phyloP scores from a whole-genome alignment of 164 flowering plant species.

The Stephania yunnanensis region DNA sequence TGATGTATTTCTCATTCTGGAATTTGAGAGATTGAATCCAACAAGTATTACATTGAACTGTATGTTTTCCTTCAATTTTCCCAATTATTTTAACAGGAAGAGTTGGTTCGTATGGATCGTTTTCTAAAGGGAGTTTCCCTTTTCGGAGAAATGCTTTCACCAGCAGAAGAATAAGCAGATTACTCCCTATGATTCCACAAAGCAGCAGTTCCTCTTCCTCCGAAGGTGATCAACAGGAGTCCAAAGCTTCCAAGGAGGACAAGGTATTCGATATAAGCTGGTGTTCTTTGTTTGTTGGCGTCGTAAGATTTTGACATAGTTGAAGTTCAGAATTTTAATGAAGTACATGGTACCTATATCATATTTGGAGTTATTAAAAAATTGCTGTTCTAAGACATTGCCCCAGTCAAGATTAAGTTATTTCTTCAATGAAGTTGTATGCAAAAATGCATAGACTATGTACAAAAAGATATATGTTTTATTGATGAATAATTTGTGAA shows the following conservation, averaged over 20 bases:
- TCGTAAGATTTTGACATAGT: background rate
- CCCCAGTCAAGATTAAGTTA: too few species aligned
- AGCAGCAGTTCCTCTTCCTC: constrained; percentile 44
- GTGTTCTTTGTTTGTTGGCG: background rate
- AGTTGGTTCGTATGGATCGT: constrained; percentile 18
- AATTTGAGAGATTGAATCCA: background rate
- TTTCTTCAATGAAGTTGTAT: too few species aligned
- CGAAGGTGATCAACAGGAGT: constrained; percentile 24
- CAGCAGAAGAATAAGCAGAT: constrained; percentile 21
- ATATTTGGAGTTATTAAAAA: too few species aligned
- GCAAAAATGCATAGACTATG: too few species aligned
- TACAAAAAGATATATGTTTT: too few species aligned
- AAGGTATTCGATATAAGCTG: constrained; percentile 36
- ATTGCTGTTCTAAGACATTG: too few species aligned
- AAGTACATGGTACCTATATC: too few species aligned
- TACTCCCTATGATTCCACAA: constrained; percentile 26
- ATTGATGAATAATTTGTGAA: too few species aligned
- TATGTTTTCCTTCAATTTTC: background rate
- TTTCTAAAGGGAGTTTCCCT: constrained; percentile 5
- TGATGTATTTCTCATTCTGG: background rate
- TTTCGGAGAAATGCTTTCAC: constrained; percentile 13
- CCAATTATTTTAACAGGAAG: constrained; percentile 19
- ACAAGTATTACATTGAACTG: background rate
- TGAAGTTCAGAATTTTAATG: too few species aligned
- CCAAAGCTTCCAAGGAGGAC: constrained; percentile 29